These are phyloP conservation scores for Pleurotus tuber-regium DNA, from an alignment of 768 basidiomycete genomes.

Conservation along the genomic window DNA sequence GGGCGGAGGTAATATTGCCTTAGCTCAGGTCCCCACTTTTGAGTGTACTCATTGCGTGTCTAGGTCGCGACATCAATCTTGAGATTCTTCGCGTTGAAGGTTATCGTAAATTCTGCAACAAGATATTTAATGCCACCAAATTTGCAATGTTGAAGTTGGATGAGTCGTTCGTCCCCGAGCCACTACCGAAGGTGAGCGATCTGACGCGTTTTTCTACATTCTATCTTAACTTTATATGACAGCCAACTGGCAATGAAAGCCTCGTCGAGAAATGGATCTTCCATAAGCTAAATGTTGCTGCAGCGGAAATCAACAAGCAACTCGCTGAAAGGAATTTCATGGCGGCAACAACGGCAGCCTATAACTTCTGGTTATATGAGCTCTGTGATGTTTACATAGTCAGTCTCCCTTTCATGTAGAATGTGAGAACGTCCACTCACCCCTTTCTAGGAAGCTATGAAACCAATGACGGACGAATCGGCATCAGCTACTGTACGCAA, in stretches of 20 bases:
- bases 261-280: conserved; percentile 95
- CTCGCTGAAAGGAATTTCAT: conserved; percentile 89
- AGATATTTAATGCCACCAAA: conserved; percentile 98
- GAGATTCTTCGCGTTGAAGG: conserved; percentile 96
- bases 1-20: conserved; percentile 84
- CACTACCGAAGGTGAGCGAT: conserved; percentile 69
- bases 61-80: conserved; percentile 95
- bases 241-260: conserved; percentile 89
- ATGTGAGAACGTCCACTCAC: neutral
- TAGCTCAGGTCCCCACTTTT: too few relatives aligned
- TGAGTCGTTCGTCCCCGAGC: conserved; percentile 72
- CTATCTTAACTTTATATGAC: conserved; percentile 1
- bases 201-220: neutral
- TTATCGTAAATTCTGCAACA: conserved; percentile 99
- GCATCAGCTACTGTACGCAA: conserved; percentile 57
- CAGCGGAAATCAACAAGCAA: conserved; percentile 70
- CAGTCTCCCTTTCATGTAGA: conserved; percentile 25
- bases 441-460: conserved; percentile 86
- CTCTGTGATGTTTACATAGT: conserved; percentile 99
- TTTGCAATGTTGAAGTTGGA: conserved; percentile 99
- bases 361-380: conserved; percentile 98
- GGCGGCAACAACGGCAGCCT: conserved; percentile 76
- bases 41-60: neutral
- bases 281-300: conserved; percentile 86
- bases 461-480: conserved; percentile 89